Evolutionary conservation across 2,329 filamentous ascomycete genomes (phyloP), one percentile per base, ranked within the genome.

Genomic region (Ceratocystis lukuohia): DNA sequence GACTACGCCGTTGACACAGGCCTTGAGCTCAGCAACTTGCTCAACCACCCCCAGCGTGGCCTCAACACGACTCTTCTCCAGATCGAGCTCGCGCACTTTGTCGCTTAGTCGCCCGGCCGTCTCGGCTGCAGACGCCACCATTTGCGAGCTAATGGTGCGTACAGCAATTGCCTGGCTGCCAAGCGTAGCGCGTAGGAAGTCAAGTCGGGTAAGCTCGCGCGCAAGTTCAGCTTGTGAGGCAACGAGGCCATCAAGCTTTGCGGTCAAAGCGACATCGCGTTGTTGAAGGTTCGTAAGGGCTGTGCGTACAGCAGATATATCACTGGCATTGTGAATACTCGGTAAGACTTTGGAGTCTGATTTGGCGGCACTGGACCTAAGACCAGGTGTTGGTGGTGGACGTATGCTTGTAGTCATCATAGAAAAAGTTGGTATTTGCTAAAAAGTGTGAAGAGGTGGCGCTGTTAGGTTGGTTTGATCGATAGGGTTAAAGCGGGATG

Each of bases 1-100:
- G 30, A 93, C 87, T 10, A 97, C 92, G 56, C 94, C 94, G 68
- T 96, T 85, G 45, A 97, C 90, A 74, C 94, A 99, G 7, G 94
- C 89, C 77, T 97, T 97, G 70, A 99, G 86, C 80, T 99, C 94
- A 4, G 90, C 89, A 15, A 99, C 93, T 77, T 96, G 92, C 76
- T 97, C 93, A 10, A 97, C 94, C 2, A 97, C 91, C 7, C 88
- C 83, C 67, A 99, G 79, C 0, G 94, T 97, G 63, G 91, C 87
- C 74, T 94, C 92, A 7, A 99, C 93, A 33, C 91, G 84, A 67
- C 86, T 86, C 79, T 97, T 96, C 77, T 99, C 93, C 66, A 91
- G 81, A 73, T 99, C 94, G 44, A 99, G 83, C 70, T 85, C 82
- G 74, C 89, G 91, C 66, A 99, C 94, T 65, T 91, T 89, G 72